Conservation (phyloP, 345 rosid species). For the Hypericum perforatum region DNA sequence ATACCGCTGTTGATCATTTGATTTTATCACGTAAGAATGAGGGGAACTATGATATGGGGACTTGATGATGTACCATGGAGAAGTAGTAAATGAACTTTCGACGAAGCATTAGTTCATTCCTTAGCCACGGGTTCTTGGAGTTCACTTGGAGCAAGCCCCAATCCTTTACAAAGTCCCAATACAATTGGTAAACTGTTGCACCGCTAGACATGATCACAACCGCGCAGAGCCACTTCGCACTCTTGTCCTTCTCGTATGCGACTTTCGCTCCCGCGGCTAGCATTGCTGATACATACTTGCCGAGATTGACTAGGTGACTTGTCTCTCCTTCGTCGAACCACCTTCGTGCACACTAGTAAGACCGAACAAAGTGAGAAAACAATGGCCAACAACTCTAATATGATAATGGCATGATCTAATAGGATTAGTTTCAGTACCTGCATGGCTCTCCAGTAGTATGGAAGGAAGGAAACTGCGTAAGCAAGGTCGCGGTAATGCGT, state of each 20-base stretch:
- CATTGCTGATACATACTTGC: conserved; percentile 95
- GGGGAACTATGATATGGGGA: neutral
- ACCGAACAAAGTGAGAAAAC: neutral
- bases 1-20: neutral
- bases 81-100: conserved; percentile 77
- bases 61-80: conserved; percentile 58
- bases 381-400: neutral
- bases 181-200: conserved; percentile 85
- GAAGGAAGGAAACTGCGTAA: conserved; percentile 90
- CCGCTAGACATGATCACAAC: conserved; percentile 66
- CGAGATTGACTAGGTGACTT: conserved; percentile 69
- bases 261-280: conserved; percentile 92
- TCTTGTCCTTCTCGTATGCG: conserved; percentile 68
- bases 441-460: conserved; percentile 99
- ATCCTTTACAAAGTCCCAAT: conserved; percentile 96
- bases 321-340: conserved; percentile 91
- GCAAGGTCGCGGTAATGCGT: conserved; percentile 76
- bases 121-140: conserved; percentile 96
- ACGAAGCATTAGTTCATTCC: conserved; percentile 88
- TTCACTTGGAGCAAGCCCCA: conserved; percentile 93
- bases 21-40: neutral
- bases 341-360: conserved; percentile 72
- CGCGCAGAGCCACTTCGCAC: conserved; percentile 53
- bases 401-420: neutral
- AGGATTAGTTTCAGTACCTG: conserved; percentile 39